Conservation (phyloP, 306 rosid species). For the Citrullus colocynthis region DNA sequence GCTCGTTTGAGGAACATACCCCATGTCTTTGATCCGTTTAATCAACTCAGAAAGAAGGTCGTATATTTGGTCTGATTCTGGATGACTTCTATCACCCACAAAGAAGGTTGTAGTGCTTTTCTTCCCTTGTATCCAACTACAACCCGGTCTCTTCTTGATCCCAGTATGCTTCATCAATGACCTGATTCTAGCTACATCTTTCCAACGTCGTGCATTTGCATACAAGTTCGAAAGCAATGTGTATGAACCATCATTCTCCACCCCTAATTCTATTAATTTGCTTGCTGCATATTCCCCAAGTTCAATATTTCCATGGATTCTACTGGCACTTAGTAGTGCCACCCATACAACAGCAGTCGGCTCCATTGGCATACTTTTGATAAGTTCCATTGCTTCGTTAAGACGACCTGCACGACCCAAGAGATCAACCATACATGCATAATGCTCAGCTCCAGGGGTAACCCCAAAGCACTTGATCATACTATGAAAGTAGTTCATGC, state of each 20-base stretch:
- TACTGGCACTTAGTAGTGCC: conserved; percentile 64
- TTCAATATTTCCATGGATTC: conserved; percentile 54
- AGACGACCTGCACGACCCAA: conserved; percentile 71
- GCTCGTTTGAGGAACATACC: conserved; percentile 66
- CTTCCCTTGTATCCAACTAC: conserved; percentile 81
- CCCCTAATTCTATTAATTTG: conserved; percentile 30
- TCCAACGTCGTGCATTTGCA: conserved; percentile 72
- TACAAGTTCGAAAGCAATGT: conserved; percentile 82
- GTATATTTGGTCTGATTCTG: conserved; percentile 43
- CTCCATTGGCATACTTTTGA: conserved; percentile 54
- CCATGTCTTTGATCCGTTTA: conserved; percentile 53
- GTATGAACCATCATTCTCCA: conserved; percentile 60
- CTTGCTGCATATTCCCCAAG: conserved; percentile 71
- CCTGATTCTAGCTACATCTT: conserved; percentile 68
- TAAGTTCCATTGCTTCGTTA: conserved; percentile 46
- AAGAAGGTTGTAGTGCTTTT: conserved; percentile 49
- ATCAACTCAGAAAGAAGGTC: conserved; percentile 41
- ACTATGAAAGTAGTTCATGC: conserved; percentile 43
- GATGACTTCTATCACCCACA: conserved; percentile 68
- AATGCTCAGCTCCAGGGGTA: conserved; percentile 62
- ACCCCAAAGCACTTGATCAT: conserved; percentile 49
- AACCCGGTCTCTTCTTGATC: conserved; percentile 66
- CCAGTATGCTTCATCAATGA: conserved; percentile 56
- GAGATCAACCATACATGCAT: conserved; percentile 85
- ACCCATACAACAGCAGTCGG: conserved; percentile 67